These are phyloP conservation scores for Pulicaria dysenterica DNA, from an alignment of 129 eudicot genomes.

Conservation along the genomic window DNA sequence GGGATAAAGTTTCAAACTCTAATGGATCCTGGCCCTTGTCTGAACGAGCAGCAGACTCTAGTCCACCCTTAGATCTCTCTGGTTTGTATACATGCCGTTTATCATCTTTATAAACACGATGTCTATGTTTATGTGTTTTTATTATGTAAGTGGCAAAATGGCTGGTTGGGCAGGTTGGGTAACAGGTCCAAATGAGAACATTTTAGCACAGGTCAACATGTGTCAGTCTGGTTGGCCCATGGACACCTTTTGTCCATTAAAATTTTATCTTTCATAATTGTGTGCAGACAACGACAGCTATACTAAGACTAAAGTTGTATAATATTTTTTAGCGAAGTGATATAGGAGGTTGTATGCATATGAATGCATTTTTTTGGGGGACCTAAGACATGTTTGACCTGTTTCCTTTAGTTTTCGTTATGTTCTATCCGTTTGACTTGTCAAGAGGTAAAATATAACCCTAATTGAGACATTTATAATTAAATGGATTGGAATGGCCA, in stretches of 20 bases:
- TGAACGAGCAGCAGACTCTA: slow-evolving; percentile 46
- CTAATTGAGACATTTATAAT: background rate
- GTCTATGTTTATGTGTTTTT: background rate
- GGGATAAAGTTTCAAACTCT: slow-evolving; percentile 29
- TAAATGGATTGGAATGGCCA: background rate
- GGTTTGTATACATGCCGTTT: slow-evolving; percentile 36
- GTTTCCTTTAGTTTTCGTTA: background rate
- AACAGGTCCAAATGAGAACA: background rate
- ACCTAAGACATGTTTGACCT: slow-evolving; percentile 1
- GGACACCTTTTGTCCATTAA: background rate
- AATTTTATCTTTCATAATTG: background rate
- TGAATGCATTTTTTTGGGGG: background rate
- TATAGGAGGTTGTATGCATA: background rate
- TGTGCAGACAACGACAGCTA: background rate
- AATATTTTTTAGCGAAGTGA: background rate
- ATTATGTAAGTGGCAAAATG: slow-evolving; percentile 2
- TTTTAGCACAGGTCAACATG: background rate
- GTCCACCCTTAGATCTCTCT: slow-evolving; percentile 33
- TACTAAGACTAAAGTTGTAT: background rate
- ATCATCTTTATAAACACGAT: background rate
- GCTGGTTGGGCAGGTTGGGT: background rate
- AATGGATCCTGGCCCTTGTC: slow-evolving; percentile 25
- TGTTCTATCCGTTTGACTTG: background rate
- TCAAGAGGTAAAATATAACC: background rate
- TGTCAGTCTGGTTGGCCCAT: background rate